phyloP scores from a whole-genome alignment of 2,329 filamentous ascomycete species.

The Lanzia echinophila region DNA sequence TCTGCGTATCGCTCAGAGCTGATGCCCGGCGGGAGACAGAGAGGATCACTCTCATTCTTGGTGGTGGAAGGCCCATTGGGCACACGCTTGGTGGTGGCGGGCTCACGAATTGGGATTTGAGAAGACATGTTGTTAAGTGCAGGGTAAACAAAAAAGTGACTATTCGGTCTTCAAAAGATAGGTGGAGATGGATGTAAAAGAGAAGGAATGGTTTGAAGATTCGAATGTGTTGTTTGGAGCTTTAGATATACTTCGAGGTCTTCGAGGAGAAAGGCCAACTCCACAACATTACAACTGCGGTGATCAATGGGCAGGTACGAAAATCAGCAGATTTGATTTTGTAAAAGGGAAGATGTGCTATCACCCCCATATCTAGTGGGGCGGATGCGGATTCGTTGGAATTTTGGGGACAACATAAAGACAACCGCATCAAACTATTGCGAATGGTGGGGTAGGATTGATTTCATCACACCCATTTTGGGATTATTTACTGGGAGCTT shows the following conservation, averaged over 20 bases:
- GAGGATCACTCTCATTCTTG: conserved; percentile 4
- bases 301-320: not conserved
- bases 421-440: no score
- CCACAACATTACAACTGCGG: not conserved
- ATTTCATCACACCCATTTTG: no score
- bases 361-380: no score
- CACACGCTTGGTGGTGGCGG: not conserved
- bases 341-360: no score
- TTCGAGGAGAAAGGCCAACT: not conserved
- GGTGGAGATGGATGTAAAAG: not conserved
- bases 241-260: not conserved
- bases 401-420: no score
- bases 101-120: not conserved
- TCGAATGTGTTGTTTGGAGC: no score
- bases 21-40: conserved; percentile 12
- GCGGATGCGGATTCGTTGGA: no score
- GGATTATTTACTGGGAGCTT: no score
- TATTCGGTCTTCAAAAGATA: not conserved
- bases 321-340: no score
- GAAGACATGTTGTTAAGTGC: not conserved
- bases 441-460: no score
- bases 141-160: not conserved
- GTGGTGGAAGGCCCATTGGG: not conserved
- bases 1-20: conserved; percentile 7
- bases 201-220: not conserved